phyloP scores from a whole-genome alignment of 768 basidiomycete genomes.

The Mycena kentingensis region DNA sequence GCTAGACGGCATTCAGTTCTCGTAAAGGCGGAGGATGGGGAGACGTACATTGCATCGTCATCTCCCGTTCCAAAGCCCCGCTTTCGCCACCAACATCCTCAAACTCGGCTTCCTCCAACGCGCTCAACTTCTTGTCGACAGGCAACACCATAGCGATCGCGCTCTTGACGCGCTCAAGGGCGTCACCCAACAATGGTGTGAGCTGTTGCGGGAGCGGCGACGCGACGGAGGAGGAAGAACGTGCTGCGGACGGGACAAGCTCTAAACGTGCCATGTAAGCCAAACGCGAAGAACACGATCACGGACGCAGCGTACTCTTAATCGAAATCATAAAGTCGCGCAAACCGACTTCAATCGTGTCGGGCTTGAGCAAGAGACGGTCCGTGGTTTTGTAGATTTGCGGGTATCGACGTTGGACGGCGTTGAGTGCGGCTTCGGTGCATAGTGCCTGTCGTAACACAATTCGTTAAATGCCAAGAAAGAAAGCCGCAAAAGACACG shows the following conservation, averaged over 20 bases:
- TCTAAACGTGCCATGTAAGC: conserved; percentile 47
- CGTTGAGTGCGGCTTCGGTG: conserved; percentile 95
- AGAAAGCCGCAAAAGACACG: conserved; percentile 29
- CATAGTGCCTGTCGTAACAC: conserved; percentile 72
- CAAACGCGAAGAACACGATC: conserved; percentile 11
- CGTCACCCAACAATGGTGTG: conserved; percentile 67
- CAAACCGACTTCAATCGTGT: conserved; percentile 79
- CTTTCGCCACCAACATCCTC: conserved; percentile 76
- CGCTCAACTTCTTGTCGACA: conserved; percentile 74
- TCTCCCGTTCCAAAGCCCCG: conserved; percentile 86
- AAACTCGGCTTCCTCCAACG: conserved; percentile 93
- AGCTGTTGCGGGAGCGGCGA: conserved; percentile 85
- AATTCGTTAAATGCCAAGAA: conserved; percentile 12
- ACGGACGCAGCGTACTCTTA: conserved; percentile 67
- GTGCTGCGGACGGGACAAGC: conserved; percentile 90
- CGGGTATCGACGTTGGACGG: conserved; percentile 93
- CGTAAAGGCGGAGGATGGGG: background rate
- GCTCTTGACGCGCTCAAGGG: conserved; percentile 70
- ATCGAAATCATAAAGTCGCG: conserved; percentile 97
- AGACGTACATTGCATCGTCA: conserved; percentile 79
- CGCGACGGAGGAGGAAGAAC: conserved; percentile 86
- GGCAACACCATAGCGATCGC: conserved; percentile 80
- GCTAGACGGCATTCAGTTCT: conserved; percentile 46
- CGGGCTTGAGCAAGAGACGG: conserved; percentile 79
- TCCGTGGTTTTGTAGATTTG: conserved; percentile 95